phyloP scores from a whole-genome alignment of 2,329 filamentous ascomycete genomes.

The Penicillium concentricum region DNA sequence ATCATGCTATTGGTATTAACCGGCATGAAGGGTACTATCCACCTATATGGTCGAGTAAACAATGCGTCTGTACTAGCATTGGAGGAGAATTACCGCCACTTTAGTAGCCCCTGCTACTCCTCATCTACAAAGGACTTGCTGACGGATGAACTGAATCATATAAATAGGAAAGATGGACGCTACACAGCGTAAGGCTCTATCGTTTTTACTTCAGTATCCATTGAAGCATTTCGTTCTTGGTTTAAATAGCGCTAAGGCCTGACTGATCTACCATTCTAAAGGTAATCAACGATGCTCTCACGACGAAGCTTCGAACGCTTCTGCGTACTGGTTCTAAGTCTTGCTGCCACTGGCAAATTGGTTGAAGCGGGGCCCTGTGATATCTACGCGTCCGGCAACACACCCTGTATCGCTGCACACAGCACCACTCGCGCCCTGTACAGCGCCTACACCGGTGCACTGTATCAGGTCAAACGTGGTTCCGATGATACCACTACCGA shows the following conservation, averaged over 20 bases:
- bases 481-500: conserved; percentile 50
- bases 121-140: neutral
- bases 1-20: neutral
- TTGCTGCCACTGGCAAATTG: conserved; percentile 41
- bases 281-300: conserved; percentile 33
- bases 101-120: neutral
- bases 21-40: neutral
- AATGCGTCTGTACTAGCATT: neutral
- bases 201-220: neutral
- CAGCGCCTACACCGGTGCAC: conserved; percentile 50
- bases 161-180: neutral
- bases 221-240: neutral
- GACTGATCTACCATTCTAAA: neutral
- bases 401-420: conserved; percentile 64
- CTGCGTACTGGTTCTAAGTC: conserved; percentile 31
- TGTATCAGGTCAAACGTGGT: conserved; percentile 61
- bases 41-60: neutral
- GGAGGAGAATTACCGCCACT: conserved; percentile 7
- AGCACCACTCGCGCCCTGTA: conserved; percentile 65
- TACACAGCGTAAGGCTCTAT: neutral
- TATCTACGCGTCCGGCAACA: conserved; percentile 58
- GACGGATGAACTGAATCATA: neutral
- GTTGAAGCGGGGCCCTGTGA: conserved; percentile 60
- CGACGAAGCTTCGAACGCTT: conserved; percentile 26
- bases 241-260: neutral